These are phyloP conservation scores for Exobasidium cylindrosporum DNA, from an alignment of 1,284 basidiomycete species.

Conservation along the genomic window DNA sequence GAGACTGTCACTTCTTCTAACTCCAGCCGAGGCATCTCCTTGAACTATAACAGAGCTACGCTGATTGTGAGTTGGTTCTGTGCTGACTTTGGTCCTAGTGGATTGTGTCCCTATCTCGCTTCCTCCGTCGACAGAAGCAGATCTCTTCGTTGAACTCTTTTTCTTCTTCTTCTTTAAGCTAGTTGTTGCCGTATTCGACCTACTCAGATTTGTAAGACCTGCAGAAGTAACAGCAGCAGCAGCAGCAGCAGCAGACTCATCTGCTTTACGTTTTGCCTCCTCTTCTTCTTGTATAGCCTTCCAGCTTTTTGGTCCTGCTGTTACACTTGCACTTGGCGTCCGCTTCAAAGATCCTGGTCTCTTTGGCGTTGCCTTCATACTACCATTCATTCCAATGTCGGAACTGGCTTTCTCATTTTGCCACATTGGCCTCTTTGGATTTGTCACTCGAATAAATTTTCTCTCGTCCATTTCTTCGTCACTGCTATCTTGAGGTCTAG, in stretches of 20 bases:
- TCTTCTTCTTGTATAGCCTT: conserved; percentile 23
- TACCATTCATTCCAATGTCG: conserved; percentile 33
- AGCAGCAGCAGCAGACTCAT: conserved; percentile 10
- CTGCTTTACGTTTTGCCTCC: conserved; percentile 20
- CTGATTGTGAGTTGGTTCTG: conserved; percentile 15
- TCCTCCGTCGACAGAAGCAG: conserved; percentile 24
- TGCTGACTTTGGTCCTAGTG: conserved; percentile 24
- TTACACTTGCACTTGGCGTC: conserved; percentile 26
- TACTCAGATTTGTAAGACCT: conserved; percentile 1
- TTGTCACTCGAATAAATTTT: conserved; percentile 45
- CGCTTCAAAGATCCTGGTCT: conserved; percentile 7
- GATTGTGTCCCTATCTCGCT: conserved; percentile 47
- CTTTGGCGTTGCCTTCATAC: background rate
- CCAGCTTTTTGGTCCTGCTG: conserved; percentile 41
- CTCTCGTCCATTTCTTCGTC: conserved; percentile 32
- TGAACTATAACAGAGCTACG: conserved; percentile 22
- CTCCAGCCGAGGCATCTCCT: conserved; percentile 29
- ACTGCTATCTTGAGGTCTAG: conserved; percentile 32
- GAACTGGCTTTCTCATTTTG: conserved; percentile 16
- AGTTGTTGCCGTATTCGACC: conserved; percentile 12
- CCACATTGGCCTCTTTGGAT: conserved; percentile 32
- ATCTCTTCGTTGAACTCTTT: conserved; percentile 38
- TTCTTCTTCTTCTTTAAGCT: conserved; percentile 36
- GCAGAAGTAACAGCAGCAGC: background rate
- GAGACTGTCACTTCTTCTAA: conserved; percentile 16